phyloP scores from a whole-genome alignment of 805 yeast species.

The Lipomyces kockii region DNA sequence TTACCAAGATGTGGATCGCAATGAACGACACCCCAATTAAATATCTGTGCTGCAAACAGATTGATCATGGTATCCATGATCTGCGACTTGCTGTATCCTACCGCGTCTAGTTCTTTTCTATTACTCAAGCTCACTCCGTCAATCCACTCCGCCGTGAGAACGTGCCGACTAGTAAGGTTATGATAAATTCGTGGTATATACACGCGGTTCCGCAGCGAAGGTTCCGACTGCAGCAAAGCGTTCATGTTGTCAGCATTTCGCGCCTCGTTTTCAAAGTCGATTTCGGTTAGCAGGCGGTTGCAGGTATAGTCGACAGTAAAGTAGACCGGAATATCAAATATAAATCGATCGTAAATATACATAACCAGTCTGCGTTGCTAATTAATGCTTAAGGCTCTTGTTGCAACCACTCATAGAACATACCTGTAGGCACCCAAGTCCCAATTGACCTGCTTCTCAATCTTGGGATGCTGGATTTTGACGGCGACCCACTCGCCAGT shows the following conservation, averaged over 20 bases:
- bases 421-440: constrained; percentile 61
- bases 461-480: constrained; percentile 68
- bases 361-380: constrained; percentile 48
- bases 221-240: constrained; percentile 51
- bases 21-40: constrained; percentile 69
- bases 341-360: constrained; percentile 55
- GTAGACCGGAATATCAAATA: constrained; percentile 68
- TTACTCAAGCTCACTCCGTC: constrained; percentile 67
- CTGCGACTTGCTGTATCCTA: constrained; percentile 47
- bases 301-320: constrained; percentile 62
- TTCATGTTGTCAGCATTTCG: constrained; percentile 55
- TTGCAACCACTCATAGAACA: neutral
- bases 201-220: constrained; percentile 49
- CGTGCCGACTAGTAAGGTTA: constrained; percentile 54
- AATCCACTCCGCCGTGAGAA: constrained; percentile 74
- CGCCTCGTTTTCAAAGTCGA: constrained; percentile 63
- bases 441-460: constrained; percentile 60
- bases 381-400: neutral
- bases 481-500: constrained; percentile 62
- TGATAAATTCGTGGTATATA: constrained; percentile 61
- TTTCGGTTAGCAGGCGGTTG: constrained; percentile 61
- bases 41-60: constrained; percentile 62
- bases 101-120: constrained; percentile 50
- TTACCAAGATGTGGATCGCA: constrained; percentile 87
- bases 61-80: constrained; percentile 58